Evolutionary conservation across 2,329 filamentous ascomycete genomes (phyloP).

Genomic region (Tolypocladium inflatum): DNA sequence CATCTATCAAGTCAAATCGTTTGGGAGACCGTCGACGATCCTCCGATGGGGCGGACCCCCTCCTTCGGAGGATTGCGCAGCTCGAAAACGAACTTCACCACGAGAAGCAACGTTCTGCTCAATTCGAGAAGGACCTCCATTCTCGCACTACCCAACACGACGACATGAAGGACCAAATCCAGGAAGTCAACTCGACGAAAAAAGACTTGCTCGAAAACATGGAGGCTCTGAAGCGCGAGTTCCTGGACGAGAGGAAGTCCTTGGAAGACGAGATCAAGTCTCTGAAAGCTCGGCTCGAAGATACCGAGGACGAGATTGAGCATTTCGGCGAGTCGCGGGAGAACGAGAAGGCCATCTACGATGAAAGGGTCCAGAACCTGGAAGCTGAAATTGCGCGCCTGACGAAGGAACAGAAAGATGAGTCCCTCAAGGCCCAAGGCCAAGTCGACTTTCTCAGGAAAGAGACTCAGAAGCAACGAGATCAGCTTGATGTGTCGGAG

Average conservation of each 20-base stretch:
- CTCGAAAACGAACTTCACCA: conserved; percentile 71
- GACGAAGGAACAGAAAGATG: conserved; percentile 46
- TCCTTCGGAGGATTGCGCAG: conserved; percentile 41
- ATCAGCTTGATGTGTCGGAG: conserved; percentile 50
- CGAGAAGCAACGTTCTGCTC: conserved; percentile 59
- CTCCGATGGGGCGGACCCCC: conserved; percentile 35
- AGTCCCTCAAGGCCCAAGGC: conserved; percentile 47
- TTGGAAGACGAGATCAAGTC: conserved; percentile 72
- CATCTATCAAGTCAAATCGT: conserved; percentile 35
- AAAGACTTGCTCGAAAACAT: conserved; percentile 91
- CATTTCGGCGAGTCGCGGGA: conserved; percentile 74
- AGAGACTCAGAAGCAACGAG: conserved; percentile 48
- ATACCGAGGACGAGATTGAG: conserved; percentile 87
- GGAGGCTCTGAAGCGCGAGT: conserved; percentile 83
- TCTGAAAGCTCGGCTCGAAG: conserved; percentile 70
- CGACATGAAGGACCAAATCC: conserved; percentile 58
- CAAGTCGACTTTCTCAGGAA: conserved; percentile 55
- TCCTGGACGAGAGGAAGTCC: conserved; percentile 72
- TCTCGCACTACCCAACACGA: conserved; percentile 46
- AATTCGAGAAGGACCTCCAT: conserved; percentile 61
- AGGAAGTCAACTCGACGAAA: conserved; percentile 86
- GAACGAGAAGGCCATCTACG: conserved; percentile 63
- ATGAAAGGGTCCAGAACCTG: conserved; percentile 58
- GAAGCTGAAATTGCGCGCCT: conserved; percentile 62
- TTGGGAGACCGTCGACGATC: conserved; percentile 35